phyloP scores from a whole-genome alignment of 495 filamentous ascomycete species.

The Hypoxylon lenormandii region DNA sequence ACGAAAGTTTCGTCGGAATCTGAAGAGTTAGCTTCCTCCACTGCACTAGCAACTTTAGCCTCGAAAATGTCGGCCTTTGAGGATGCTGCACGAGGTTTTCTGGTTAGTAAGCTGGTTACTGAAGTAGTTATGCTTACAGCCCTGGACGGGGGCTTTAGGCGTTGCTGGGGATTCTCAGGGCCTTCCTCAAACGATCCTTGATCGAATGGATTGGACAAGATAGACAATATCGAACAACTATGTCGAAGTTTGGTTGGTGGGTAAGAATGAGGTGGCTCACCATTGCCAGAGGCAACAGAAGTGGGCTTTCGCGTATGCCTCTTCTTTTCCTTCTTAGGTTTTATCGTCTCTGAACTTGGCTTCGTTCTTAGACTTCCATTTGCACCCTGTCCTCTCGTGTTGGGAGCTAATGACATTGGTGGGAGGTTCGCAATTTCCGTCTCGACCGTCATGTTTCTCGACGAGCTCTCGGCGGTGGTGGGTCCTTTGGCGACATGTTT shows the following conservation, averaged over 20 bases:
- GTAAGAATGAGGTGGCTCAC: constrained; percentile 65
- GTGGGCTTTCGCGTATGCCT: constrained; percentile 80
- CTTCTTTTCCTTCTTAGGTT: constrained; percentile 91
- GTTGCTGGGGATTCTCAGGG: constrained; percentile 30
- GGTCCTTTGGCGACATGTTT: constrained; percentile 63
- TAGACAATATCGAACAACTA: constrained; percentile 54
- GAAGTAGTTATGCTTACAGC: constrained; percentile 50
- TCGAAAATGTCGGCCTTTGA: constrained; percentile 99
- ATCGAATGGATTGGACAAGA: constrained; percentile 53
- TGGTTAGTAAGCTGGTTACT: constrained; percentile 66
- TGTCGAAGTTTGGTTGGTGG: constrained; percentile 50
- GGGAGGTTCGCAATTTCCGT: constrained; percentile 93
- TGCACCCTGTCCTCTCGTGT: constrained; percentile 70
- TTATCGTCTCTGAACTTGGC: constrained; percentile 90
- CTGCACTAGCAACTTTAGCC: constrained; percentile 92
- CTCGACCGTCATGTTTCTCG: constrained; percentile 96
- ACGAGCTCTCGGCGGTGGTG: constrained; percentile 74
- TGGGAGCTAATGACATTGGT: constrained; percentile 82
- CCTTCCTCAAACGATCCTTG: constrained; percentile 56
- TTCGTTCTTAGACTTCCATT: constrained; percentile 84
- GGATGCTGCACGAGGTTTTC: constrained; percentile 70
- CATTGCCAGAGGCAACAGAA: constrained; percentile 75
- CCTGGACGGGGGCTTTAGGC: constrained; percentile 34
- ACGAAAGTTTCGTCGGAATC: constrained; percentile 99
- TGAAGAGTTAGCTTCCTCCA: constrained; percentile 90